Evolutionary conservation across 345 rosid species (phyloP), one percentile per base, ranked within the genome.

Genomic region (Zanthoxylum bungeanum): DNA sequence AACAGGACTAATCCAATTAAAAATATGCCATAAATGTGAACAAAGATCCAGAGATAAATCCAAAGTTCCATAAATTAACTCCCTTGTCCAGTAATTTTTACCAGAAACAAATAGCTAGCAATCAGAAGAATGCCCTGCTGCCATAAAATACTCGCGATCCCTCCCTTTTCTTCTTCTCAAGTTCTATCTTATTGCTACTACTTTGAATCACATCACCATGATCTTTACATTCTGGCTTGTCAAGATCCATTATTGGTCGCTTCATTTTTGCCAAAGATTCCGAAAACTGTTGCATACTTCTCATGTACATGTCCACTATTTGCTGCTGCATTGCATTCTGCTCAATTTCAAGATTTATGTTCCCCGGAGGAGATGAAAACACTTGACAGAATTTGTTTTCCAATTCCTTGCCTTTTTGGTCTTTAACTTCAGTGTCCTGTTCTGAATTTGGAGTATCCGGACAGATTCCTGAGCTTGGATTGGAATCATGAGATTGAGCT

Each of bases 261-360:
- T 92, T 92, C 97, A 94, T 92, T 40, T 94, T 87, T 4, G 93
- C 92, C 66, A 94, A 79, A 27, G 98, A 92, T 63, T 94, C 98
- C 0, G 96, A 88, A 27, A 90, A 91, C 67, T 91, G 96, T 11
- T 91, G 94, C 96, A 93, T 88, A 69, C 98, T 94, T 64, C 91
- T 94, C 98, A 94, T 94, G 83, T 94, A 94, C 95, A 94, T 89
- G 73, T 92, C 97, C 39, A 91, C 98, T 72, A 90, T 95, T 69
- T 90, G 93, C 80, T 90, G 88, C 82, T 95, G 98, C 97, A 95
- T 90, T 55, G 92, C 90, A 6, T 93, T 77, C 70, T 91, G 93
- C 79, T 83, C 96, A 5, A 87, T 82, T 60, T 85, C 93, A 3
- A 73, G 70, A 64, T 88, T 83, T 36, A 88, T 82, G 42, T 76